Conservation (phyloP, 306 rosid species). For the Canavalia gladiata region DNA sequence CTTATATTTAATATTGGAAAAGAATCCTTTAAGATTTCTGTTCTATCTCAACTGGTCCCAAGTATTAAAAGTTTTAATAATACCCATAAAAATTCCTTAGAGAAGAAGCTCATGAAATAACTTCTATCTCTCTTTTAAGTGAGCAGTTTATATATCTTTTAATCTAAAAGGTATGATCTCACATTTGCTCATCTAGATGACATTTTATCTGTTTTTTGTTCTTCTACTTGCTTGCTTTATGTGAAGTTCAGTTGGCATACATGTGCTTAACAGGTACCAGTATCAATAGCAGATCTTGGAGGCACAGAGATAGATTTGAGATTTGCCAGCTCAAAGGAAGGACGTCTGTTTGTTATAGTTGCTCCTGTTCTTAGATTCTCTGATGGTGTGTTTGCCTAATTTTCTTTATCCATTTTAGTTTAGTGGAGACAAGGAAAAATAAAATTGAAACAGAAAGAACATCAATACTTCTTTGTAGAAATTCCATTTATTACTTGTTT, state of each 20-base stretch:
- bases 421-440: conserved; percentile 20
- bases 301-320: conserved; percentile 98
- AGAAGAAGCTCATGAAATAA: background rate
- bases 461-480: conserved; percentile 4
- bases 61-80: background rate
- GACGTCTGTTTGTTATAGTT: conserved; percentile 85
- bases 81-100: background rate
- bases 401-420: conserved; percentile 27
- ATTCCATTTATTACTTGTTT: background rate
- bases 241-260: conserved; percentile 16
- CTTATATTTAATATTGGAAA: conserved; percentile 29
- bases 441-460: conserved; percentile 19
- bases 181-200: conserved; percentile 24
- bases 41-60: conserved; percentile 27
- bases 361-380: conserved; percentile 96
- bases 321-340: conserved; percentile 82
- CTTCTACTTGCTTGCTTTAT: conserved; percentile 8
- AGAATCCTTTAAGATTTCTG: conserved; percentile 28
- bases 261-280: conserved; percentile 79
- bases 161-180: conserved; percentile 6
- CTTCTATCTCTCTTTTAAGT: background rate
- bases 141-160: background rate
- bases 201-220: conserved; percentile 5
- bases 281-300: conserved; percentile 99
- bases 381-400: conserved; percentile 62